A percentile compares a stretch with the other conserved stretches of the same genome.
These are phyloP conservation scores for Cytospora paraplurivora DNA, from an alignment of 2,329 filamentous ascomycete species.

Conservation along the genomic window DNA sequence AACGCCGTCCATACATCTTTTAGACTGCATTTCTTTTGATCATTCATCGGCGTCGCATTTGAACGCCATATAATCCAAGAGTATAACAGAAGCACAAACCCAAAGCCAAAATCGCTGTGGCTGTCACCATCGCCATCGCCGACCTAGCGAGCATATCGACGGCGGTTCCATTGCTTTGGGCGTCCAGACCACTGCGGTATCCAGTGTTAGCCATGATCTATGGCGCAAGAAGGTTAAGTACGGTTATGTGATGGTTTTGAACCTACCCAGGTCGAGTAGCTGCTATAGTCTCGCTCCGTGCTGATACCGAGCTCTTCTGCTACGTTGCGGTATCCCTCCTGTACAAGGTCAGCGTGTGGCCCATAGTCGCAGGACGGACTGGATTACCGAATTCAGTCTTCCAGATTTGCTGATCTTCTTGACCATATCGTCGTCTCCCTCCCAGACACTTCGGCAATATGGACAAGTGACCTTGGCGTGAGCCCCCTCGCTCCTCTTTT, in stretches of 20 bases:
- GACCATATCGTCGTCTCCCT: constrained; percentile 47
- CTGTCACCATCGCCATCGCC: not conserved
- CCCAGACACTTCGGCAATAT: constrained; percentile 61
- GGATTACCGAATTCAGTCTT: constrained; percentile 34
- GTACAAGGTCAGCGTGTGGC: not conserved
- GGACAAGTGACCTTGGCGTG: constrained; percentile 56
- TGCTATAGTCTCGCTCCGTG: constrained; percentile 44
- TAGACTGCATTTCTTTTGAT: not conserved
- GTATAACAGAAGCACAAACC: not conserved
- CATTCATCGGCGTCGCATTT: not conserved
- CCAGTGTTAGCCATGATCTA: not conserved
- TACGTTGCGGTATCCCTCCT: constrained; percentile 65
- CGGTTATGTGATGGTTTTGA: not conserved
- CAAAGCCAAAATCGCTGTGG: not conserved
- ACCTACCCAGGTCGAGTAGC: constrained; percentile 20
- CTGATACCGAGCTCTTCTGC: constrained; percentile 62
- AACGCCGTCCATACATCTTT: not conserved
- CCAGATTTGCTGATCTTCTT: constrained; percentile 48
- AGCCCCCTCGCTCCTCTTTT: constrained; percentile 37
- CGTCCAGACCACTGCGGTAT: constrained; percentile 11
- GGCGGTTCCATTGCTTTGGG: constrained; percentile 4
- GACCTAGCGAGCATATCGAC: not conserved
- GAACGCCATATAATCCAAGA: not conserved
- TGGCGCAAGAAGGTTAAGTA: not conserved
- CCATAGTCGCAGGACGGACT: not conserved